Evolutionary conservation across 2,329 filamentous ascomycete species (phyloP), one percentile per base, ranked within the genome.

Genomic region (Colletotrichum eleusines): DNA sequence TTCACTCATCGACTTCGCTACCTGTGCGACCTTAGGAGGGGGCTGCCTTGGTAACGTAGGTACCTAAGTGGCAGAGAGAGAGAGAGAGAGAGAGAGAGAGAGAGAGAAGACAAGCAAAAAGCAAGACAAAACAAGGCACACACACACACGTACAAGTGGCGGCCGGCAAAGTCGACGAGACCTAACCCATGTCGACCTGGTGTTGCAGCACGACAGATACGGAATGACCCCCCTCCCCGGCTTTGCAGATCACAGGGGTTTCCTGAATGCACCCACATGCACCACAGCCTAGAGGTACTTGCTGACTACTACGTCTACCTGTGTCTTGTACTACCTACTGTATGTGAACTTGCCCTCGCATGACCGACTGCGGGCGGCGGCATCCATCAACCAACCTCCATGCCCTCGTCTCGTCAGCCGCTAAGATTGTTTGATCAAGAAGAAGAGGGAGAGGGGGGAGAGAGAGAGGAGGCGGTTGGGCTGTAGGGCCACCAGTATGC

Each of bases 171-270:
- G 64, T 68, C 69, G 38, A 63, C 58, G n/a, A 59, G 42, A 53
- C 44, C 69, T 58, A 46, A 46, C 38, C 69, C 64, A 46, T 68
- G 69, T 59, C 53, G 44, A 28, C 53, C 64, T 63, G 64, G 69
- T 53, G 69, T 71, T 63, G 69, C 68, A 71, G 64, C 69, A 71
- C 69, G 59, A 68, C 69, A 71, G 69, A 71, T 71, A 68, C 69
- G 64, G 66, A 72, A 65, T 66, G 33, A 42, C 46, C 66, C 66
- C 65, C 66, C 66, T 57, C 31, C 54, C 54, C 62, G 11, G 60
- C 64, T 68, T 58, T 68, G 69, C 58, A 68, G 69, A 71, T 71
- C 64, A 59, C 69, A 71, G 69, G 64, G 64, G 44, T 4, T 63
- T 71, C 69, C 69, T 69, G 69, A 46, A 54, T 20, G 53, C 58